A percentile compares a stretch with the other conserved stretches of the same genome.
Conservation (phyloP, 169 alveolate species). For the Cardiosporidium cionae region DNA sequence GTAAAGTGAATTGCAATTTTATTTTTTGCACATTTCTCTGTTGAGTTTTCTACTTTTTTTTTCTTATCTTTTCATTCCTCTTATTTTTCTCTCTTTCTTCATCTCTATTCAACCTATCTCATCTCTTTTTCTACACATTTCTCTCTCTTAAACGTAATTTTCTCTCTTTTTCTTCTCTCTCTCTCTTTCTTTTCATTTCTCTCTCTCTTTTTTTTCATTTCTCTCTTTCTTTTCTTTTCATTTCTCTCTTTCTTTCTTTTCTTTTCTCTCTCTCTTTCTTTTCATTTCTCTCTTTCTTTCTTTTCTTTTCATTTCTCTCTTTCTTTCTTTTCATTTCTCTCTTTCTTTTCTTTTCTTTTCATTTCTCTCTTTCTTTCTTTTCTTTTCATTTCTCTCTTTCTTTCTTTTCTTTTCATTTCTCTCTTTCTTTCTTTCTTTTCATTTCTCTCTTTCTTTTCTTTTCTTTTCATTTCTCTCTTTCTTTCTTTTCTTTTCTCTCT, state of each 20-base stretch:
- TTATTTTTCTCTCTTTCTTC: neutral
- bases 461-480: slow-evolving; percentile 82
- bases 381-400: slow-evolving; percentile 90
- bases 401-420: slow-evolving; percentile 88
- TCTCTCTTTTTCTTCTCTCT: neutral
- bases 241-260: neutral
- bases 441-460: slow-evolving; percentile 98
- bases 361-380: slow-evolving; percentile 98
- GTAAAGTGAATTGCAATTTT: too few species aligned
- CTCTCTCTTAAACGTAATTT: neutral
- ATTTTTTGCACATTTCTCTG: too few species aligned
- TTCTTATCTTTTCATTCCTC: neutral
- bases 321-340: neutral
- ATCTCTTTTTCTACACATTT: too few species aligned
- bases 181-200: neutral
- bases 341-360: slow-evolving; percentile 5
- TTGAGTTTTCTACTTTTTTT: neutral
- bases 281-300: neutral
- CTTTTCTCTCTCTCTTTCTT: neutral
- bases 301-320: neutral
- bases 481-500: neutral
- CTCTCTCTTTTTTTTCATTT: neutral
- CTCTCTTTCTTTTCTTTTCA: neutral
- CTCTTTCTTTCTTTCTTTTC: slow-evolving; percentile 89
- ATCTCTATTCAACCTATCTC: too few species aligned